Percentiles rank a stretch among this genome's conserved stretches.
These are phyloP conservation scores for Exophiala oligosperma DNA, from an alignment of 2,329 filamentous ascomycete genomes.

Conservation along the genomic window DNA sequence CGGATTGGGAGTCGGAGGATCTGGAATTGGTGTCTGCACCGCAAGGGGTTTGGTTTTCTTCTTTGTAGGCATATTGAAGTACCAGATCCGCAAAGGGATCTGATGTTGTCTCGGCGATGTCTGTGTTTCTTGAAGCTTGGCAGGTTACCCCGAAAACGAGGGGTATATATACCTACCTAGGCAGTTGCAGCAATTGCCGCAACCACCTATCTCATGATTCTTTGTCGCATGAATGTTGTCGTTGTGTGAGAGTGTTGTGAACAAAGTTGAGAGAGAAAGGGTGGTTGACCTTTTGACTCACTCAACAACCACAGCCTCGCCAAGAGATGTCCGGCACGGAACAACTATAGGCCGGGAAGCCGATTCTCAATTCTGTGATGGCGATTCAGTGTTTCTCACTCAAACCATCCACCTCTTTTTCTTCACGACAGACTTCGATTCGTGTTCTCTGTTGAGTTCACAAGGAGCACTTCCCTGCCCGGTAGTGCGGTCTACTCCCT, in stretches of 20 bases:
- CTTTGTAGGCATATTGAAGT: constrained; percentile 19
- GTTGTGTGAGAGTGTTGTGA: constrained; percentile 7
- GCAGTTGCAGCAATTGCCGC: constrained; percentile 24
- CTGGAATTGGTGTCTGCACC: constrained; percentile 2
- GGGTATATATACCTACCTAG: constrained; percentile 20
- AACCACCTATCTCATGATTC: constrained; percentile 16
- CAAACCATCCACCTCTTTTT: neutral
- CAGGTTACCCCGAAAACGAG: constrained; percentile 12
- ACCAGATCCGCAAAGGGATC: constrained; percentile 13
- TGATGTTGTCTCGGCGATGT: constrained; percentile 6
- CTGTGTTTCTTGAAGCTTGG: constrained; percentile 12
- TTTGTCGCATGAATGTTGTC: constrained; percentile 6
- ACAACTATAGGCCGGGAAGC: constrained; percentile 11
- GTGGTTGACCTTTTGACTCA: constrained; percentile 11
- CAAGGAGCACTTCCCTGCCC: too few species aligned
- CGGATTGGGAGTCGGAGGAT: constrained; percentile 4
- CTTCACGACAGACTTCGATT: neutral
- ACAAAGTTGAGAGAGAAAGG: constrained; percentile 7
- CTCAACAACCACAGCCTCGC: constrained; percentile 9
- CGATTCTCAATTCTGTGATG: constrained; percentile 6
- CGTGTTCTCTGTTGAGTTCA: too few species aligned
- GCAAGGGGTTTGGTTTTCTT: constrained; percentile 15
- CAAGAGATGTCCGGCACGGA: constrained; percentile 19
- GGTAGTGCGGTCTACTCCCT: neutral
- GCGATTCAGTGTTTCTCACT: neutral